These are phyloP conservation scores for Bruguiera sexangula DNA, from an alignment of 345 rosid species.

Conservation along the genomic window DNA sequence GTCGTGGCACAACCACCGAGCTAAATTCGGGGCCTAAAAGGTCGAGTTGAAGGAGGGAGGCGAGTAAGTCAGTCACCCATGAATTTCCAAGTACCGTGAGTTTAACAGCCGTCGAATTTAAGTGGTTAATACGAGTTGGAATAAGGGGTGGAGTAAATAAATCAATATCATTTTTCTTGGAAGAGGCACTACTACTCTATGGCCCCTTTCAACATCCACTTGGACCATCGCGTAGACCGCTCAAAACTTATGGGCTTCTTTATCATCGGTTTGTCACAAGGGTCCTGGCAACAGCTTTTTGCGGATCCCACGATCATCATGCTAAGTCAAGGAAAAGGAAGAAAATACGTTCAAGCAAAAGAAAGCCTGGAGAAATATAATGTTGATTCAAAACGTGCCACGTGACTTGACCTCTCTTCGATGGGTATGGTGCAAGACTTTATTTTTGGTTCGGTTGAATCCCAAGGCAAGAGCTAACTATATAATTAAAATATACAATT, in stretches of 20 bases:
- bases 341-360: background rate
- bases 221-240: slow-evolving; percentile 11
- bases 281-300: slow-evolving; percentile 23
- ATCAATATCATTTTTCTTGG: too few species aligned
- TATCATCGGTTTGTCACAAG: slow-evolving; percentile 14
- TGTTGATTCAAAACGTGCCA: slow-evolving; percentile 5
- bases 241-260: slow-evolving; percentile 19
- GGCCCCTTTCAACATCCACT: slow-evolving; percentile 26
- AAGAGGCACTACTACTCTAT: slow-evolving; percentile 5
- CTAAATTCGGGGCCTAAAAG: too few species aligned
- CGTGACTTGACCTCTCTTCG: slow-evolving; percentile 17
- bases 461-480: too few species aligned
- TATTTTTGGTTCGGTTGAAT: too few species aligned
- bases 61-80: too few species aligned
- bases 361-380: background rate
- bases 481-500: too few species aligned
- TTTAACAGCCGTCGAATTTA: too few species aligned
- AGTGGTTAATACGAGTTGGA: too few species aligned
- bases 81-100: too few species aligned
- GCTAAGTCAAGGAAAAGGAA: background rate
- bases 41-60: too few species aligned
- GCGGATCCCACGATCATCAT: slow-evolving; percentile 26
- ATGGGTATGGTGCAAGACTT: background rate
- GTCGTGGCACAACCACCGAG: too few species aligned
- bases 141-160: too few species aligned